Evolutionary conservation across 1,139 yeast species (phyloP), one percentile per base, ranked within the genome.

Genomic region (Blastobotrys arbuscula): DNA sequence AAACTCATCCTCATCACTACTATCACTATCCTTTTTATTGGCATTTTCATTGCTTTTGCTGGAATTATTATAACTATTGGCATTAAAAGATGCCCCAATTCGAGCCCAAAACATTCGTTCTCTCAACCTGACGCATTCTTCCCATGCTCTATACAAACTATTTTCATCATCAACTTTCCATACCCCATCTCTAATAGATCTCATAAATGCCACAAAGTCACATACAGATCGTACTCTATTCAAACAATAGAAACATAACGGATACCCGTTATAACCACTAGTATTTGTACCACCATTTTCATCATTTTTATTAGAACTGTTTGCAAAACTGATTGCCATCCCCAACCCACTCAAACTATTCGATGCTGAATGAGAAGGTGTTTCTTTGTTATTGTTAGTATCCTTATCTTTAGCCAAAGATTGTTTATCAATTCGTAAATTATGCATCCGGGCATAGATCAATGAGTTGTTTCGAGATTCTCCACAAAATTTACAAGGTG

Each of bases 181-280:
- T 8, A 75, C 68, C 6, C 78, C 77, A 35, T 71, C 71, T 55
- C 82, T 76, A 37, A 87, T 69, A 15, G 84, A 73, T 56, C 95
- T 74, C 54, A 88, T 67, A 57, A 84, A 81, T 48, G 92, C 83
- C 66, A 82, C 80, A 59, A 85, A 76, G 55, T 88, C 92, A 69
- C 96, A 82, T 30, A 83, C 79, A 52, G 85, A 80, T 57, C 97
- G 77, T 47, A 89, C 76, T 58, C 88, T 82, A 49, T 82, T 75
- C 45, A 90, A 72, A 68, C 97, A 92, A 61, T 79, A 83, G 56
- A 83, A 83, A 64, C 97, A 92, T 43, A 90, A 71, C n/a, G 95
- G 88, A 59, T 84, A 84, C 19, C 66, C 66, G 16, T 45, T 37
- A 13, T 28, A 44, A 18, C 23, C 44, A 21, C 7, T n/a, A n/a